A percentile compares a stretch with the other conserved stretches of the same genome.
Conservation (phyloP, 1,284 basidiomycete genomes). For the Ceraceosorus guamensis region DNA sequence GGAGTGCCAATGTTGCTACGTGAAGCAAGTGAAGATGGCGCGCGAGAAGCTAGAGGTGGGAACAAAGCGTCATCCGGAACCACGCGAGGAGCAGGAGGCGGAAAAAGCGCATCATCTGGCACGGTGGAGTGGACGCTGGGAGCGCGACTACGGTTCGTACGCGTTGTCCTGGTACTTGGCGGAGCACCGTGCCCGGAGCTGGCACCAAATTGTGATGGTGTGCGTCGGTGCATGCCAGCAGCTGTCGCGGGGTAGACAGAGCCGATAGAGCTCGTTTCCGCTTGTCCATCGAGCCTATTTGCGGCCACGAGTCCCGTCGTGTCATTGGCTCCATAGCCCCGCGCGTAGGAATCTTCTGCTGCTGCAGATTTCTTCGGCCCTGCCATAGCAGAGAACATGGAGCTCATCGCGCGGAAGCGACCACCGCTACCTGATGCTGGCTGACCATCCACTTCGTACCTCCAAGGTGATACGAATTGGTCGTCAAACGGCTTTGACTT, state of each 20-base stretch:
- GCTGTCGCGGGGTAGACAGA: not conserved
- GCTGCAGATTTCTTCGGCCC: not conserved
- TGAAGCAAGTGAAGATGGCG: too few species aligned
- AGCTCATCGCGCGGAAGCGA: not conserved
- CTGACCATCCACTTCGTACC: not conserved
- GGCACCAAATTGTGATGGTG: not conserved
- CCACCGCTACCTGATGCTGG: not conserved
- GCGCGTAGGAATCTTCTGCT: too few species aligned
- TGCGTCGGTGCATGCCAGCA: not conserved
- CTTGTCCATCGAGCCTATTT: too few species aligned
- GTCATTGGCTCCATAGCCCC: too few species aligned
- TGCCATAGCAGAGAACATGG: not conserved
- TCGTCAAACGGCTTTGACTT: not conserved
- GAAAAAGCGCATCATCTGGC: not conserved
- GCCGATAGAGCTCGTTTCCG: too few species aligned
- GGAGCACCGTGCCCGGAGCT: not conserved
- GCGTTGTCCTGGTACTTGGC: too few species aligned
- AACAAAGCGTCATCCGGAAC: not conserved
- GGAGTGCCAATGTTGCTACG: too few species aligned
- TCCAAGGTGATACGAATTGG: not conserved
- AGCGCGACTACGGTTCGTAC: too few species aligned
- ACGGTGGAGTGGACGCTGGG: not conserved
- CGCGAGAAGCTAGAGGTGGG: not conserved
- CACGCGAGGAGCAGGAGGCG: not conserved
- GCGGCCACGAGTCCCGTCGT: too few species aligned